Percentiles rank a stretch among this genome's conserved stretches.
Evolutionary conservation across 2,329 filamentous ascomycete species (phyloP).

Genomic region (Hymenoscyphus fructigenus): DNA sequence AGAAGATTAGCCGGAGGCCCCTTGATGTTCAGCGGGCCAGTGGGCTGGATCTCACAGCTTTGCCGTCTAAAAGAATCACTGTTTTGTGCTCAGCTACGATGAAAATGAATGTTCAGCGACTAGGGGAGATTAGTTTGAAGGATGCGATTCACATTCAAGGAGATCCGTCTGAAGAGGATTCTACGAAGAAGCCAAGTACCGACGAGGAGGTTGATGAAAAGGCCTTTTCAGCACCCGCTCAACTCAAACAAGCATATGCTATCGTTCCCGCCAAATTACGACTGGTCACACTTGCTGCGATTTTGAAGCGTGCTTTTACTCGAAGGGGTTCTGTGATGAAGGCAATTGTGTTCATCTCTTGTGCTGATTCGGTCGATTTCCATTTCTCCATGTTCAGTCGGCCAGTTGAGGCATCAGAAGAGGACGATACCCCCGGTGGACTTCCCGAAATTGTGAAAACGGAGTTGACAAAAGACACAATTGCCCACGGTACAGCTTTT

Average conservation of each 20-base stretch:
- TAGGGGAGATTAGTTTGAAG: slow-evolving; percentile 93
- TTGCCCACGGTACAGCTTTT: slow-evolving; percentile 68
- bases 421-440: slow-evolving; percentile 38
- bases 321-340: slow-evolving; percentile 93
- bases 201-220: slow-evolving; percentile 46
- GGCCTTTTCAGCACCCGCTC: slow-evolving; percentile 79
- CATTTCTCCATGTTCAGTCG: slow-evolving; percentile 78
- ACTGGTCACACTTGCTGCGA: slow-evolving; percentile 80
- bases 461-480: slow-evolving; percentile 54
- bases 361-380: slow-evolving; percentile 95
- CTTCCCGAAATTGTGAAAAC: slow-evolving; percentile 33
- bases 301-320: slow-evolving; percentile 84
- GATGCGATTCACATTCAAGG: slow-evolving; percentile 86
- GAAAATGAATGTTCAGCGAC: slow-evolving; percentile 93
- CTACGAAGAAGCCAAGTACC: slow-evolving; percentile 50
- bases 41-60: slow-evolving; percentile 54
- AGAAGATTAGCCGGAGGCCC: slow-evolving; percentile 67
- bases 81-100: slow-evolving; percentile 95
- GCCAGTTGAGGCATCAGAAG: slow-evolving; percentile 25
- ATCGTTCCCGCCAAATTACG: slow-evolving; percentile 87
- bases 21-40: slow-evolving; percentile 60
- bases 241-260: slow-evolving; percentile 89
- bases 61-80: slow-evolving; percentile 77
- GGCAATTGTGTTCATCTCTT: slow-evolving; percentile 94
- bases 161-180: slow-evolving; percentile 49